Conservation (phyloP, 495 filamentous ascomycete species). For the Articulospora tetracladia region DNA sequence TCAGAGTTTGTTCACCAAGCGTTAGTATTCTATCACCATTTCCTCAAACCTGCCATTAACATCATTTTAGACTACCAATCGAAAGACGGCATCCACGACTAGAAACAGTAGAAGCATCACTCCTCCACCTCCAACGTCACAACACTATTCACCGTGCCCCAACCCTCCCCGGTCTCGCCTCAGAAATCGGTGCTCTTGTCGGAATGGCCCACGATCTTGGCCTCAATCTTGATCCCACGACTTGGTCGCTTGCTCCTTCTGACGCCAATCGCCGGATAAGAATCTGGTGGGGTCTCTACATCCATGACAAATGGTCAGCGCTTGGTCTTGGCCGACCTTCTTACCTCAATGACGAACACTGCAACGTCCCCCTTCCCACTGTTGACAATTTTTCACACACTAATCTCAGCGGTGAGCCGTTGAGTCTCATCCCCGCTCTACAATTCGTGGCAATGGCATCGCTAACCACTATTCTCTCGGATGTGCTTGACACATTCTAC, state of each 20-base stretch:
- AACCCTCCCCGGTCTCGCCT: constrained; percentile 5
- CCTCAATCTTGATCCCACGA: constrained; percentile 52
- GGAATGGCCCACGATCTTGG: constrained; percentile 53
- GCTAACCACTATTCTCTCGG: constrained; percentile 56
- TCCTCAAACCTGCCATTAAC: background rate
- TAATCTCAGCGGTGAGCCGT: constrained; percentile 32
- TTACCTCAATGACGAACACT: constrained; percentile 51
- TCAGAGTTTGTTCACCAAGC: constrained; percentile 9
- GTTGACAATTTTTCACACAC: constrained; percentile 47
- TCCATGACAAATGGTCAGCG: constrained; percentile 59
- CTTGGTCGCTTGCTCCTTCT: constrained; percentile 49
- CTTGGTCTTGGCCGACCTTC: constrained; percentile 53
- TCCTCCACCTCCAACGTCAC: constrained; percentile 12
- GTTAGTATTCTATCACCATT: constrained; percentile 1
- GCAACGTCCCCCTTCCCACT: constrained; percentile 51
- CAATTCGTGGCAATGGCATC: constrained; percentile 55
- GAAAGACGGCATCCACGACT: constrained; percentile 9
- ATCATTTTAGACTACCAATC: constrained; percentile 8
- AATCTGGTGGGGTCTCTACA: constrained; percentile 56
- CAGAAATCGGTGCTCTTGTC: constrained; percentile 30
- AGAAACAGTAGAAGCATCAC: constrained; percentile 14
- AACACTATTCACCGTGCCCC: constrained; percentile 7
- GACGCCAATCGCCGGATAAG: constrained; percentile 55
- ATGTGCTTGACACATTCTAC: constrained; percentile 58
- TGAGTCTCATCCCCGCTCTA: constrained; percentile 43